Evolutionary conservation across 163 green algal species (phyloP).

Genomic region (Coccomyxa subellipsoidea): DNA sequence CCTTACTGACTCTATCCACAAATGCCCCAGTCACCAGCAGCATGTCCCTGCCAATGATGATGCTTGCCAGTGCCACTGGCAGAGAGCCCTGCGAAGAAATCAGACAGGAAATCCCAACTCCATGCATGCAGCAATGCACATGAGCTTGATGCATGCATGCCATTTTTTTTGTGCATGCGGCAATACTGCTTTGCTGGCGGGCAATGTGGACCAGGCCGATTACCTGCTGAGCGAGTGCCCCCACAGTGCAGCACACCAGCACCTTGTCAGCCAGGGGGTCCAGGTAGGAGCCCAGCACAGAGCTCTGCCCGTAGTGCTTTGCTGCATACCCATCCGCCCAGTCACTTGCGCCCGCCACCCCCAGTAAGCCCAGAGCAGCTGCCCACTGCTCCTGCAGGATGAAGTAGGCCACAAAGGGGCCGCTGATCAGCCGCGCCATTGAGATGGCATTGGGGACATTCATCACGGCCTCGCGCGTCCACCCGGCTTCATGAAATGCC

Average conservation of each 20-base stretch:
- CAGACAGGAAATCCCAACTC: too few species aligned
- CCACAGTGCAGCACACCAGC: slow-evolving; percentile 68
- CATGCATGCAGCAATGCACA: too few species aligned
- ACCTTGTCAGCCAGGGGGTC: slow-evolving; percentile 91
- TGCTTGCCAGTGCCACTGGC: slow-evolving; percentile 49
- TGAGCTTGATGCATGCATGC: too few species aligned
- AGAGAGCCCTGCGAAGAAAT: slow-evolving; percentile 53
- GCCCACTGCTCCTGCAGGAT: slow-evolving; percentile 50
- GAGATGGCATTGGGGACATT: slow-evolving; percentile 78
- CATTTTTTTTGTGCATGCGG: too few species aligned
- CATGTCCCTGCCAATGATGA: slow-evolving; percentile 75
- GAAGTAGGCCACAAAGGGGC: slow-evolving; percentile 58
- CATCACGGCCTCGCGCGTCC: slow-evolving; percentile 27
- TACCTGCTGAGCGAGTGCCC: slow-evolving; percentile 61
- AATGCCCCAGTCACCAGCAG: slow-evolving; percentile 58
- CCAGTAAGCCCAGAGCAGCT: slow-evolving; percentile 16
- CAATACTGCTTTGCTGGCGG: too few species aligned
- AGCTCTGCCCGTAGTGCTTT: slow-evolving; percentile 53
- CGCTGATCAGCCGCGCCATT: slow-evolving; percentile 57
- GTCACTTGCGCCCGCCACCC: slow-evolving; percentile 23
- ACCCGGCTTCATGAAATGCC: background rate
- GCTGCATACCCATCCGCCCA: slow-evolving; percentile 83
- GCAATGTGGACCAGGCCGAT: too few species aligned
- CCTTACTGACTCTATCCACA: slow-evolving; percentile 11
- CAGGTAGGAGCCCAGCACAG: slow-evolving; percentile 90